These are phyloP conservation scores for Saccharum hybrid DNA, from an alignment of 202 grass and related monocot genomes.

Conservation along the genomic window DNA sequence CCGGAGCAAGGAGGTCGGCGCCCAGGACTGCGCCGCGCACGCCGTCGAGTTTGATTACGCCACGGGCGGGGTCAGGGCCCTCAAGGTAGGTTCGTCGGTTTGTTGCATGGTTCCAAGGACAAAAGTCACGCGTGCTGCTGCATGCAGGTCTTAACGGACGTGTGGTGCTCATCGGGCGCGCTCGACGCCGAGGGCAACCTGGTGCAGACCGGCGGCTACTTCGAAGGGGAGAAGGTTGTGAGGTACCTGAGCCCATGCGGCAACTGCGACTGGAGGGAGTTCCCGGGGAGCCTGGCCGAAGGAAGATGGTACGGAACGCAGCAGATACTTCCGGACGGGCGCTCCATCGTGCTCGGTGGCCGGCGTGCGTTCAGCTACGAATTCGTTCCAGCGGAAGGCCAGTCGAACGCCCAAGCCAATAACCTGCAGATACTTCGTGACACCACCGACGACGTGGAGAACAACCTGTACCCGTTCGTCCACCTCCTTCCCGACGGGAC, in stretches of 20 bases:
- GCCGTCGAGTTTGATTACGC: constrained; percentile 80
- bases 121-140: too few relatives aligned
- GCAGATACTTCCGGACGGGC: constrained; percentile 56
- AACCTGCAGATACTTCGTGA: constrained; percentile 51
- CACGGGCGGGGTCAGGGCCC: constrained; percentile 53
- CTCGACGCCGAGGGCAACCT: constrained; percentile 66
- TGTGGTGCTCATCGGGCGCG: constrained; percentile 82
- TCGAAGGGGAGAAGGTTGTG: constrained; percentile 61
- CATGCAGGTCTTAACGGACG: constrained; percentile 45
- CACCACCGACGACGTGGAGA: constrained; percentile 74
- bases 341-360: constrained; percentile 64
- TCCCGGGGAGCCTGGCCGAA: constrained; percentile 48
- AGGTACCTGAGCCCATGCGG: constrained; percentile 63
- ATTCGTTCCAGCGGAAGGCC: constrained; percentile 56
- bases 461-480: constrained; percentile 90
- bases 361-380: constrained; percentile 64
- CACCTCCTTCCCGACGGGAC: constrained; percentile 78
- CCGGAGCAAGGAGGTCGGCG: constrained; percentile 29
- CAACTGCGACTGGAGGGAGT: constrained; percentile 72
- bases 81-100: not conserved
- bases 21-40: constrained; percentile 73
- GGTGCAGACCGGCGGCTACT: constrained; percentile 77
- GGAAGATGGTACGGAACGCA: constrained; percentile 78
- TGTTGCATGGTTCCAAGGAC: not conserved
- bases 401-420: constrained; percentile 26